These are phyloP conservation scores for Trichoderma afroharzianum DNA, from an alignment of 2,329 filamentous ascomycete genomes.

Conservation along the genomic window DNA sequence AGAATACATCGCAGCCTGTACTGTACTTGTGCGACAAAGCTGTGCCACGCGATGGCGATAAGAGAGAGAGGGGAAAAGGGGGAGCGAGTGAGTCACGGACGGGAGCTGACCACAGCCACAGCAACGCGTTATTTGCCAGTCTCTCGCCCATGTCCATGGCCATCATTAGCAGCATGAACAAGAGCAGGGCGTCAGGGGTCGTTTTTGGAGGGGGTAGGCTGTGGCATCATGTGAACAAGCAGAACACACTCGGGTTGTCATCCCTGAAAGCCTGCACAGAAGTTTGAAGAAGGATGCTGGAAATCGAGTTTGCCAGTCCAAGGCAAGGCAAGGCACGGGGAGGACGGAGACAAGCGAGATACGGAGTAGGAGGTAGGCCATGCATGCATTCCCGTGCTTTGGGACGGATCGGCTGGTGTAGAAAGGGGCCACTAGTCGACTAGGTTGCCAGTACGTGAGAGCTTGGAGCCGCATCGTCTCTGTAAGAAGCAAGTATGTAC, in stretches of 20 bases:
- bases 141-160: not conserved
- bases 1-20: not conserved
- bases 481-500: not conserved
- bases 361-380: not conserved
- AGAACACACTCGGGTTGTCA: not conserved
- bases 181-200: not conserved
- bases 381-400: constrained; percentile 16
- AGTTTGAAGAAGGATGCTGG: not conserved
- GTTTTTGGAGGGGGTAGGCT: not conserved
- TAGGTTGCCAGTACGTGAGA: not conserved
- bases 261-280: not conserved
- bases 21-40: not conserved
- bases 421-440: constrained; percentile 12
- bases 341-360: constrained; percentile 16
- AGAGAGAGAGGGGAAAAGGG: not conserved
- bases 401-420: constrained; percentile 6
- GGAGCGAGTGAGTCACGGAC: constrained; percentile 11
- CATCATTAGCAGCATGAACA: not conserved
- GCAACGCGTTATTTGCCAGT: constrained; percentile 10
- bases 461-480: not conserved
- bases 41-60: constrained; percentile 15
- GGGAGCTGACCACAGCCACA: constrained; percentile 15
- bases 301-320: not conserved
- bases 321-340: not conserved
- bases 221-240: constrained; percentile 14